Base-by-base conservation (phyloP, 208 protist genomes). In the Trypanosoma melophagium region DNA sequence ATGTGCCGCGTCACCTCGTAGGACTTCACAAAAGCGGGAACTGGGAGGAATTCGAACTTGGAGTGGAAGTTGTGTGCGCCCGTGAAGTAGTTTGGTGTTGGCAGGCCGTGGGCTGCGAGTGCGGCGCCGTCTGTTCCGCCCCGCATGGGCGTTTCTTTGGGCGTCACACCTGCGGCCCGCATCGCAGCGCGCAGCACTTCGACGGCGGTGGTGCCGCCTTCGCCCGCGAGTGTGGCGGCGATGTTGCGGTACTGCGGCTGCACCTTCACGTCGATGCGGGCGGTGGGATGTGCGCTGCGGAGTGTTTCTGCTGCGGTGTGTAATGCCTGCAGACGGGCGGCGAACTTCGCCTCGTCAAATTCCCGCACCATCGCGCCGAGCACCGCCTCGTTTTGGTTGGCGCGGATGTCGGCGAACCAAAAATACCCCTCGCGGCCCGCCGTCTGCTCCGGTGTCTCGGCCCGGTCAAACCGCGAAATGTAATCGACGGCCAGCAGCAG, bases 61-160 rank as follows among this genome's bases (percentile, higher is more conserved):
- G 86, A 93, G 74, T 95, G 89, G 56, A 95, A 95, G 74, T 95
- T 92, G 74, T 93, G 89, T 1, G 86, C 86, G 12, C 89, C 89
- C 12, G 89, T 95, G 66, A 95, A 95, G 55, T 86, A 95, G 69
- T 93, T 95, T 5, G 86, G 86, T 19, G 86, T 93, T 25, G 91
- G 64, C 31, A 93, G 66, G 3, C 86, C 89, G 58, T 87, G 56
- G 21, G 74, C 68, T 1, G 89, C 86, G 25, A 95, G 81, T 13
- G 84, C 89, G 5, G 86, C 86, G 21, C 89, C 89, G 52, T 95
- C 89, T 3, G 86, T 93, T 28, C 89, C 89, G 24, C 89, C 89
- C 12, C 89, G 84, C 89, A 95, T 95, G 0, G 84, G 77, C 13
- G 77, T 93, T 38, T 91, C 66, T 55, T 95, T 92, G 7, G 86